These are phyloP conservation scores for Trichoderma brevicompactum DNA, from an alignment of 2,329 filamentous ascomycete species.

Conservation along the genomic window DNA sequence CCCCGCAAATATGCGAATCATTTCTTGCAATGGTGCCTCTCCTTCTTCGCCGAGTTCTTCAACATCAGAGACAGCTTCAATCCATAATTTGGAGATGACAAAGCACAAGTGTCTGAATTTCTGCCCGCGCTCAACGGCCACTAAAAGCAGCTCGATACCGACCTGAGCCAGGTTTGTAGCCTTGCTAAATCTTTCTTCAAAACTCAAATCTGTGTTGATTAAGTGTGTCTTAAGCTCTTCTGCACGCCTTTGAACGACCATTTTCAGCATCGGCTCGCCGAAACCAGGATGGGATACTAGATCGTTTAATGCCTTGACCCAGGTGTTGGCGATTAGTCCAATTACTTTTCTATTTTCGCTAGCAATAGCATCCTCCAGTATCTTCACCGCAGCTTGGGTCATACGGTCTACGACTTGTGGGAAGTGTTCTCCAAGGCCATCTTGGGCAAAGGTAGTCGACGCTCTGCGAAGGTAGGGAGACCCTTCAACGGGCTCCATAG, in stretches of 20 bases:
- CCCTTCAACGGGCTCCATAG: not conserved
- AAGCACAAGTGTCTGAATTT: not conserved
- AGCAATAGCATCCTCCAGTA: slow-evolving; percentile 11
- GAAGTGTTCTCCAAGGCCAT: not conserved
- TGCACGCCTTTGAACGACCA: not conserved
- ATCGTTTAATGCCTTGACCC: slow-evolving; percentile 6
- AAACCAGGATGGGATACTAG: not conserved
- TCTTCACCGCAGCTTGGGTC: slow-evolving; percentile 4
- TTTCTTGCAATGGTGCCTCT: not conserved
- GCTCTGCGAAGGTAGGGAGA: not conserved
- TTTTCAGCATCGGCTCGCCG: not conserved
- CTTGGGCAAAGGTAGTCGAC: not conserved
- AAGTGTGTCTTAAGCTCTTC: not conserved
- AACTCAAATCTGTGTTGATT: not conserved
- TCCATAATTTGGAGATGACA: slow-evolving; percentile 18
- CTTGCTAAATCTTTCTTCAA: not conserved
- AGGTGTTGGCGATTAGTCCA: not conserved
- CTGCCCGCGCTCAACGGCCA: not conserved
- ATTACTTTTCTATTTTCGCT: not conserved
- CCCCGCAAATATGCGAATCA: not conserved
- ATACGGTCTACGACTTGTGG: not conserved
- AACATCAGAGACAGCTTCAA: not conserved
- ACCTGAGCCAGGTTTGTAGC: not conserved
- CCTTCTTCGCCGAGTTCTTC: not conserved
- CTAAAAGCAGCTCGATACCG: slow-evolving; percentile 8